Conservation (phyloP, 2,329 filamentous ascomycete genomes). For the Hymenotorrendiella dingleyae region DNA sequence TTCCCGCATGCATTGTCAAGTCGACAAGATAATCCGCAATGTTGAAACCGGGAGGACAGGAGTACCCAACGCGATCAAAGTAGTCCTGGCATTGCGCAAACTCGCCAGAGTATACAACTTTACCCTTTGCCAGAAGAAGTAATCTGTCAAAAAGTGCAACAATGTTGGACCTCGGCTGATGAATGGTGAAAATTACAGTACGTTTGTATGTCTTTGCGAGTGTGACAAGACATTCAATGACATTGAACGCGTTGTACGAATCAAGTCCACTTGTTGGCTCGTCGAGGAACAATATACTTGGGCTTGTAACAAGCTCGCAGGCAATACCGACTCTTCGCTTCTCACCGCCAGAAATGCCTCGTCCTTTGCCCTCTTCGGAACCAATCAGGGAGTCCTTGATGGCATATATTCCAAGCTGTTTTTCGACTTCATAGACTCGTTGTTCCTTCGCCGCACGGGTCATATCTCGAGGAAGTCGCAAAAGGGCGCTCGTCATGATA, state of each 20-base stretch:
- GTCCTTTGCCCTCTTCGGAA: conserved; percentile 88
- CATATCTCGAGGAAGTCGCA: conserved; percentile 92
- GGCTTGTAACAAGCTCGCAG: conserved; percentile 94
- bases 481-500: conserved; percentile 85
- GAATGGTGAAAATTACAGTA: conserved; percentile 96
- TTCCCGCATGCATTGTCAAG: conserved; percentile 89
- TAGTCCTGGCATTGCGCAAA: conserved; percentile 85
- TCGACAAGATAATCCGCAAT: conserved; percentile 98
- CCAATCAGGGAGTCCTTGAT: conserved; percentile 95
- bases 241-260: conserved; percentile 96
- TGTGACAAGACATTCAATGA: conserved; percentile 91
- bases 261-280: conserved; percentile 95
- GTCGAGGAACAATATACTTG: conserved; percentile 93
- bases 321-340: conserved; percentile 95
- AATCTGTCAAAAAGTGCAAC: conserved; percentile 93
- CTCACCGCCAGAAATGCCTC: conserved; percentile 94
- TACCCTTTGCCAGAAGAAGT: conserved; percentile 83
- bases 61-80: conserved; percentile 86
- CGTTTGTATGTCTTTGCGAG: conserved; percentile 94
- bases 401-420: conserved; percentile 87
- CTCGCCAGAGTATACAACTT: conserved; percentile 87
- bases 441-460: conserved; percentile 81
- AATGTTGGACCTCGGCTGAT: conserved; percentile 96
- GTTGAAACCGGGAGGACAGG: conserved; percentile 94
- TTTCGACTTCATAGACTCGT: conserved; percentile 86